Conservation (phyloP, 2,329 filamentous ascomycete genomes). For the Pyrenochaeta sp. region DNA sequence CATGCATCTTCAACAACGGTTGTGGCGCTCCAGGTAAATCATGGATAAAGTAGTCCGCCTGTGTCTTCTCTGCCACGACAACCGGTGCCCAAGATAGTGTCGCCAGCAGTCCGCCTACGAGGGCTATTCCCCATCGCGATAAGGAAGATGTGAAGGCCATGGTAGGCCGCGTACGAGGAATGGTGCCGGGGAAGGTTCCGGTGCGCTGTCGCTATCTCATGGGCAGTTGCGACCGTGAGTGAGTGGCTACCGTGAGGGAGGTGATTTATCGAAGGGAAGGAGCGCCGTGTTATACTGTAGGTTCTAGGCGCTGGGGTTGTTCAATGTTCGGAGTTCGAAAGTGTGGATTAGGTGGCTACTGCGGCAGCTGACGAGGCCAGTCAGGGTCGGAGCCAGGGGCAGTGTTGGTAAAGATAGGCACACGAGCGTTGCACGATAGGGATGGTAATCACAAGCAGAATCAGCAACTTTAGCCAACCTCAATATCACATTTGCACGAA, state of each 20-base stretch:
- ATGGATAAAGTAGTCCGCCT: slow-evolving; percentile 89
- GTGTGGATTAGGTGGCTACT: slow-evolving; percentile 38
- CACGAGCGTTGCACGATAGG: slow-evolving; percentile 14
- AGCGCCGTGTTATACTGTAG: neutral
- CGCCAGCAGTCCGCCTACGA: slow-evolving; percentile 42
- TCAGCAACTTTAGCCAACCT: neutral
- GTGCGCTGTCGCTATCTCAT: slow-evolving; percentile 48
- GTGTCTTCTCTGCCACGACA: slow-evolving; percentile 60
- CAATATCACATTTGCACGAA: neutral
- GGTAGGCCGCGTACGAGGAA: slow-evolving; percentile 21
- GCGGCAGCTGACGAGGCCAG: slow-evolving; percentile 39
- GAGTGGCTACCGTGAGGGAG: slow-evolving; percentile 1
- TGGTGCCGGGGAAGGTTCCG: slow-evolving; percentile 27
- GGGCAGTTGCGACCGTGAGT: slow-evolving; percentile 12
- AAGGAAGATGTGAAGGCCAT: slow-evolving; percentile 37
- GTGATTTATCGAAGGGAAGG: slow-evolving; percentile 2
- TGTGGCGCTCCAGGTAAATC: slow-evolving; percentile 84
- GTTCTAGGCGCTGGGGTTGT: slow-evolving; percentile 12
- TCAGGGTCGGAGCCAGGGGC: slow-evolving; percentile 16
- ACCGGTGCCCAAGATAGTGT: slow-evolving; percentile 44
- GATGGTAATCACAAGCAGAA: neutral
- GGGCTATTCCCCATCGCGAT: slow-evolving; percentile 44
- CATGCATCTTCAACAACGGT: slow-evolving; percentile 93
- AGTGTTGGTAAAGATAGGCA: slow-evolving; percentile 8
- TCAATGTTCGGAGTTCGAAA: slow-evolving; percentile 21